Base-by-base conservation (phyloP, 768 basidiomycete species). In the Mycena haematopus region DNA sequence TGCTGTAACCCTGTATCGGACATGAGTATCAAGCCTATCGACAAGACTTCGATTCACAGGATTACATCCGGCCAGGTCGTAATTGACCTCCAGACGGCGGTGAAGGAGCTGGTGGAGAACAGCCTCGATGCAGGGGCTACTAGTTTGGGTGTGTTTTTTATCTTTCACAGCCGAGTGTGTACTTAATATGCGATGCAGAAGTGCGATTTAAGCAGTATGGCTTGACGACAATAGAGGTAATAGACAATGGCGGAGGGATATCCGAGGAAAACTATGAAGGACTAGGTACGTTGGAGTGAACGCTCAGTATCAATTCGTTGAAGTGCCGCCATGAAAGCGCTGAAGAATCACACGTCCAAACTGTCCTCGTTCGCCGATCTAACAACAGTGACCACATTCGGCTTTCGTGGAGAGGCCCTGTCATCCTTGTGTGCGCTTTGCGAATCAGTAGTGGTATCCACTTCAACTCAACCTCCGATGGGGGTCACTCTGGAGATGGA, bases 31-130 rank as follows among this genome's bases (percentile, higher is more conserved):
- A 80, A 79, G 62, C 80, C 89, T 6, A 95, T 98, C 66, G 93
- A 96, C 69, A 76, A 78, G 3, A 75, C 82, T 6, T 92, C 95
- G 3, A 81, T 96, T 11, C 97, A 99, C 73, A 82, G 86, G 56
- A 92, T 99, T 56, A 92, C 95, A 0, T 94, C 94, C 2, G 96
- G 96, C 2, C 97, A 99, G 73, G 96, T 99, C 49, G 91, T 99
- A 1, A 82, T 96, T 27, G 95, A 97, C 72, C 84, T 99, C 0
- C 94, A 95, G 72, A 92, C 91, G 0, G 94, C 95, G 1, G 89
- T 98, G 61, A 99, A 99, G 73, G 97, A 99, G 74, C 86, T 99
- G 10, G 85, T 99, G 2, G 97, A 99, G 76, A 99, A 99, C 73
- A 92, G 93, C 60, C 78, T 98, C 29, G 97, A 99, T 73, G 95